Base-by-base conservation (phyloP, 1,284 basidiomycete species). In the Ceratorhiza oryzae-sativae region DNA sequence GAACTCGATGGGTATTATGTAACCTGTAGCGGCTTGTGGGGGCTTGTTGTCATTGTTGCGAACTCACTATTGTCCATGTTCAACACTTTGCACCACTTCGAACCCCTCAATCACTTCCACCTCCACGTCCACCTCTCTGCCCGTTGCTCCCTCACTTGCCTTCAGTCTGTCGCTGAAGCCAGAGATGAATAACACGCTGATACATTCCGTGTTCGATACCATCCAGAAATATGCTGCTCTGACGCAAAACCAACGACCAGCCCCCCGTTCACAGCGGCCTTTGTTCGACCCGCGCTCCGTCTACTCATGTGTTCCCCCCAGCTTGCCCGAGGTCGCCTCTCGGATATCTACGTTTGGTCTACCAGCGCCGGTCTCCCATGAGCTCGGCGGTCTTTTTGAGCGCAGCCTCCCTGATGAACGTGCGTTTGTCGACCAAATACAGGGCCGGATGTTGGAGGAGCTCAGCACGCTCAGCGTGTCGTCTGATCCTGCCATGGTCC, bases 141-240 rank as follows among this genome's bases (percentile, higher is more conserved):
- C 36, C 13, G 41, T 34, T 65, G 46, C 62, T 20, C 48, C 62
- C 45, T 41, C 34, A 25, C 2, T 53, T 42, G 39, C 30, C 25
- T 36, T 45, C 41, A 13, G 65, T 58, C 62, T 27, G 58, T 59
- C 36, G 23, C 27, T 27, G 20, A 46, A 60, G 58, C 39, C 58
- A 25, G 65, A 56, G 41, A 68, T 68, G 65, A 45, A 46, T 25
- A 41, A 60, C 39, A 42, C 58, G 39, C 41, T 60, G 58, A 42
- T 60, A 12, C 58, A 45, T 18, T 60, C 39, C 1, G 58, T 60
- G 3, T 18, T 27, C 8, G 41, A 3, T 1, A 60, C 58, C 18
- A 23, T 60, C n/a, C 39, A 41, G 23, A 45, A 60, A 30, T 45
- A 60, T 27, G 18, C 39, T 15, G 6, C 12, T 27, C 27, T 30